Evolutionary conservation across 2,329 filamentous ascomycete genomes (phyloP).

Genomic region (Hortaea sp.): DNA sequence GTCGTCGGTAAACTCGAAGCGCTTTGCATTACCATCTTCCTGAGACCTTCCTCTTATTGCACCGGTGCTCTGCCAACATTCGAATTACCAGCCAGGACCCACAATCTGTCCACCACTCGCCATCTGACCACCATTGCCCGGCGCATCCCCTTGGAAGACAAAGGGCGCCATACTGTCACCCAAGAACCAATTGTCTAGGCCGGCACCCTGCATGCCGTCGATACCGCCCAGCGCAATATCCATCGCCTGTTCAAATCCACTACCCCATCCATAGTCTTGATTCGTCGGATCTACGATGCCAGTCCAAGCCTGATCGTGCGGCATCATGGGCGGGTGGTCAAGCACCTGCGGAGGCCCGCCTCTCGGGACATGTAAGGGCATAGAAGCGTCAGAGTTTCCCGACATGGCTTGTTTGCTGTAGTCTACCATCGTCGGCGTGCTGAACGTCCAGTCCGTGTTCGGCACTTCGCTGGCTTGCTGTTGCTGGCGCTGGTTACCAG

Average conservation of each 20-base stretch:
- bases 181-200: slow-evolving; percentile 23
- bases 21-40: too few species aligned
- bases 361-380: slow-evolving; percentile 1
- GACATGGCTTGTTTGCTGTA: slow-evolving; percentile 8
- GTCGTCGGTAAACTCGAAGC: too few species aligned
- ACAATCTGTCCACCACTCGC: too few species aligned
- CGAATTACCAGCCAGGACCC: too few species aligned
- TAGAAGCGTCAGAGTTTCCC: slow-evolving; percentile 9
- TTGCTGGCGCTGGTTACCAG: slow-evolving; percentile 1
- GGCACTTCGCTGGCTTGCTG: slow-evolving; percentile 7
- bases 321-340: background rate
- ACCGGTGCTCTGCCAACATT: too few species aligned
- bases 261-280: slow-evolving; percentile 22
- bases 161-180: slow-evolving; percentile 21
- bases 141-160: slow-evolving; percentile 9
- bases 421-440: slow-evolving; percentile 11
- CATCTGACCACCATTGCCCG: background rate
- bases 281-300: slow-evolving; percentile 8
- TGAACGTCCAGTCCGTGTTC: slow-evolving; percentile 15
- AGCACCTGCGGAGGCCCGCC: background rate
- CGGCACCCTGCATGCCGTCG: slow-evolving; percentile 20
- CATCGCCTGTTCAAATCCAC: slow-evolving; percentile 27
- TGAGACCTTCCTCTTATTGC: too few species aligned
- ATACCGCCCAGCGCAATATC: slow-evolving; percentile 25
- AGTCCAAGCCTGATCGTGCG: background rate